These are phyloP conservation scores for Eremothecium sinecaudum DNA, from an alignment of 1,139 yeast genomes.

Conservation along the genomic window DNA sequence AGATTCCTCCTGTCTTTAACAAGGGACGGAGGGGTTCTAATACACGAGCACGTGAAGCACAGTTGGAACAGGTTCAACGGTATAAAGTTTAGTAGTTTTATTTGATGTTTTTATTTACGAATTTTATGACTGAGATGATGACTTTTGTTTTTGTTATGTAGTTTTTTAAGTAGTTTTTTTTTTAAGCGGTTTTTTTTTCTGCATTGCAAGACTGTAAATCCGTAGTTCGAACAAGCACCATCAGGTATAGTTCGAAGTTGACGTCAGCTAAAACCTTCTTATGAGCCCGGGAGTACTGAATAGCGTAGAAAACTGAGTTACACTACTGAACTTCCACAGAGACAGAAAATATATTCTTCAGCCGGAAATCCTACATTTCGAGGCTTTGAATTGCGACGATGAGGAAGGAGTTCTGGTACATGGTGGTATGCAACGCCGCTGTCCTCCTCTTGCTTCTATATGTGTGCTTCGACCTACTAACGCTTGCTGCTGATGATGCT, in stretches of 20 bases:
- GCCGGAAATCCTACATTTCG: too few species aligned
- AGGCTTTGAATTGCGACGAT: too few species aligned
- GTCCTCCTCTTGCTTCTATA: constrained; percentile 50
- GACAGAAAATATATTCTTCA: too few species aligned
- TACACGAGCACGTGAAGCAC: constrained; percentile 33
- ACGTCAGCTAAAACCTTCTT: too few species aligned
- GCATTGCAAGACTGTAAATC: too few species aligned
- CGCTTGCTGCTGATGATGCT: constrained; percentile 66
- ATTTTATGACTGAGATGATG: neutral
- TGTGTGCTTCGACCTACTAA: constrained; percentile 63
- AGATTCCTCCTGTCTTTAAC: constrained; percentile 35
- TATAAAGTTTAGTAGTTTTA: constrained; percentile 4
- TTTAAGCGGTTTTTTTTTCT: too few species aligned
- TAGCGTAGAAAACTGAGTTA: too few species aligned
- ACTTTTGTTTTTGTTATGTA: neutral
- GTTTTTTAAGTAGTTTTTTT: neutral
- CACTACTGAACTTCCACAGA: too few species aligned
- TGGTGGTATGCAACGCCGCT: constrained; percentile 48
- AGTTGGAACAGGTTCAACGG: constrained; percentile 28
- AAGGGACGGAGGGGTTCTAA: constrained; percentile 40
- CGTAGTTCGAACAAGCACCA: too few species aligned
- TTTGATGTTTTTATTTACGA: neutral
- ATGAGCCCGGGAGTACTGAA: too few species aligned
- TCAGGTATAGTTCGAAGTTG: too few species aligned
- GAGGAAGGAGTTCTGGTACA: constrained; percentile 50